Conservation (phyloP, 768 basidiomycete species). For the Boletus eberwhitei region DNA sequence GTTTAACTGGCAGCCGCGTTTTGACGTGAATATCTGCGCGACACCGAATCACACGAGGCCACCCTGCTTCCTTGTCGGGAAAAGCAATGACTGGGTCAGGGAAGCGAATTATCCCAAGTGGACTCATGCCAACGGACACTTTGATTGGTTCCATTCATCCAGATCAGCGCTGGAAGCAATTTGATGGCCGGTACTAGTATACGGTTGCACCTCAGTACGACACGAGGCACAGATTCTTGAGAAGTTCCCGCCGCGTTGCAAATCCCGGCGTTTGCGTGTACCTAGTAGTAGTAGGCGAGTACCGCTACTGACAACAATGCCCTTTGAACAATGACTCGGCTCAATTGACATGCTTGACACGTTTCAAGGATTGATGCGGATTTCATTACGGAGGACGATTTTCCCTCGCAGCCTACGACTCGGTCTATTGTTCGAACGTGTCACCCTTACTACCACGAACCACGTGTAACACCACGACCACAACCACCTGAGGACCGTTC, state of each 20-base stretch:
- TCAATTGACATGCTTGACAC: slow-evolving; percentile 2
- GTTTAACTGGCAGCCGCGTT: no score
- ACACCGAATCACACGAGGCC: no score
- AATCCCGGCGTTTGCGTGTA: neutral
- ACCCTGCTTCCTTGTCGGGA: no score
- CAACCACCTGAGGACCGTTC: no score
- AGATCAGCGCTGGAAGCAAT: slow-evolving; percentile 7
- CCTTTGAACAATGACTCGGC: neutral
- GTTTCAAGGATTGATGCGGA: slow-evolving; percentile 15
- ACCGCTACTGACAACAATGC: neutral
- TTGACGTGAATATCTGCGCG: no score
- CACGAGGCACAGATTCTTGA: slow-evolving; percentile 1
- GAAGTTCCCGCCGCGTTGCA: neutral
- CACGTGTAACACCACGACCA: neutral
- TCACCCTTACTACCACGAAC: neutral
- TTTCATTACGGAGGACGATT: slow-evolving; percentile 15
- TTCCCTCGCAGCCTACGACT: slow-evolving; percentile 1
- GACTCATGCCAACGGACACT: no score
- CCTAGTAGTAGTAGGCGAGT: slow-evolving; percentile 1
- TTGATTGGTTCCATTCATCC: slow-evolving; percentile 7
- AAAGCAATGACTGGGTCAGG: no score
- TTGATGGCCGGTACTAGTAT: neutral
- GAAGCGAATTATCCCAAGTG: slow-evolving; percentile 1
- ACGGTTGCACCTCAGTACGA: neutral
- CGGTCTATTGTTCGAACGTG: no score